Percentiles rank a stretch among this genome's conserved stretches.
These are phyloP conservation scores for Blastocystis sp. DNA, from an alignment of 352 stramenopile species.

Conservation along the genomic window DNA sequence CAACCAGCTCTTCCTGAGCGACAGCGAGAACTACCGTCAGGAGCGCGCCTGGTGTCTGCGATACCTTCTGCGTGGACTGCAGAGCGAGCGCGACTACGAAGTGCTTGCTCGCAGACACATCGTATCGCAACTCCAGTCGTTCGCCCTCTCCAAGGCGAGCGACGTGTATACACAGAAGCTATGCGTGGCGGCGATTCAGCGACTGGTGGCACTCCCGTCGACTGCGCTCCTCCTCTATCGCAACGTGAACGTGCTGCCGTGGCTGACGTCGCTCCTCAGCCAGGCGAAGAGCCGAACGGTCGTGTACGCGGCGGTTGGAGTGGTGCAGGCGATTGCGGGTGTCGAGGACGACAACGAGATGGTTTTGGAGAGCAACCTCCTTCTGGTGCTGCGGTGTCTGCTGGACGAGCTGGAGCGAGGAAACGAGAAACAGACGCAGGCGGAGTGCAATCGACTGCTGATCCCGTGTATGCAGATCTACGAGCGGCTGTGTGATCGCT, in stretches of 20 bases:
- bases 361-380: not conserved
- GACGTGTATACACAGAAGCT: slow-evolving; percentile 43
- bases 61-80: slow-evolving; percentile 14
- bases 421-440: not conserved
- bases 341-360: not conserved
- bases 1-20: slow-evolving; percentile 6
- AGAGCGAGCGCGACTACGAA: slow-evolving; percentile 21
- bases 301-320: not conserved
- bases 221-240: not conserved
- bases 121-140: slow-evolving; percentile 13
- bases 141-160: not conserved
- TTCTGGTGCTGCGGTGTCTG: not conserved
- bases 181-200: not conserved
- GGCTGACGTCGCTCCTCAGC: not conserved
- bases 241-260: slow-evolving; percentile 7
- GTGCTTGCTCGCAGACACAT: slow-evolving; percentile 28
- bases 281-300: not conserved
- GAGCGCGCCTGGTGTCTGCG: slow-evolving; percentile 35
- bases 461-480: not conserved
- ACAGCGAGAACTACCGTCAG: not conserved
- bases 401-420: not conserved
- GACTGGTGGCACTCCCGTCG: slow-evolving; percentile 7
- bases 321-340: not conserved
- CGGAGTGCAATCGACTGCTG: slow-evolving; percentile 7
- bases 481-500: not conserved